Base-by-base conservation (phyloP, 352 stramenopile species). In the Globisporangium paddicum region DNA sequence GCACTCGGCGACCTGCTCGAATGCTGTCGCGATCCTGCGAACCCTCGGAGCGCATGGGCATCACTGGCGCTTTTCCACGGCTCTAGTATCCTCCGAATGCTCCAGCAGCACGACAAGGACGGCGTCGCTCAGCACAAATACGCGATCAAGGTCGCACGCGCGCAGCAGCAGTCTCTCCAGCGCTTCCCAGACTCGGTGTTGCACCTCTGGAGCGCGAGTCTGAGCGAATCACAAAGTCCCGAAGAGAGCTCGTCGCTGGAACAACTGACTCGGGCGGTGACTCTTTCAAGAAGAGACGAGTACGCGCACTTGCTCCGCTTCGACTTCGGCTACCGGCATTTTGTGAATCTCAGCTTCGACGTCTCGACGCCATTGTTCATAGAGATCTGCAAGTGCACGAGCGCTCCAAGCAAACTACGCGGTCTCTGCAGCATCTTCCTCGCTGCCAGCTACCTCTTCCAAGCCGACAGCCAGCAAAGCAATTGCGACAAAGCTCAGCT, bases 371-470 rank as follows among this genome's bases (percentile, higher is more conserved):
- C 56, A 16, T 60, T 76, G 21, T 79, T 82, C 19, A 73, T 60
- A 50, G 23, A 47, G 1, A 66, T 82, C 44, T 77, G 68, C 60
- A 75, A 68, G 40, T 77, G 66, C 28, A 14, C 58, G 14, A 77
- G 55, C 18, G 73, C 73, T 4, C 71, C 71, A 7, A 38, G 50
- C 23, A 79, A 75, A 40, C 49, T 79, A 19, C 71, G 73, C 28
- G 71, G 73, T 18, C 61, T 82, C 18, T 66, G 66, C 25, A 76
- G 73, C 34, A 48, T 79, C 18, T 82, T 82, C 35, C 28, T 78
- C 44, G 73, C 71, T 2, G 63, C 62, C 19, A 60, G 48, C 18
- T 73, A 78, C 45, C 49, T 82, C 23, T 30, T 75, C 14, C 34
- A 35, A 45, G 18, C 47, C 7, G 51, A 30, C 0, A 16, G 28